phyloP scores from a whole-genome alignment of 192 early-diverging fungal species.

The Backusella australiensis region DNA sequence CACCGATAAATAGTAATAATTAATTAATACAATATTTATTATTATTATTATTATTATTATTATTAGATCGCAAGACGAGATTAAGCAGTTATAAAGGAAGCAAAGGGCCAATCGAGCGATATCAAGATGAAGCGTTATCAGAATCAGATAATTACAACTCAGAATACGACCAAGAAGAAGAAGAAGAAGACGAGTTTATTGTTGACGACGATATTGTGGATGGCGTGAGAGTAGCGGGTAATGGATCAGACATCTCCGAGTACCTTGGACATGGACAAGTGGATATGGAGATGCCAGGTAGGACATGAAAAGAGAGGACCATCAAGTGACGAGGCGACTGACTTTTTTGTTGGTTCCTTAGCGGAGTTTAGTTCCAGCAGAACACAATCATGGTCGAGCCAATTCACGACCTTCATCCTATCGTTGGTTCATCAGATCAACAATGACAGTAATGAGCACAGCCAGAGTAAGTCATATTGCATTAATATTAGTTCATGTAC shows the following conservation, averaged over 20 bases:
- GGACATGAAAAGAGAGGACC: background rate
- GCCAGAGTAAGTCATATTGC: background rate
- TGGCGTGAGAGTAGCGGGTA: background rate
- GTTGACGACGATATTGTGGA: constrained; percentile 13
- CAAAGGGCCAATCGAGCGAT: background rate
- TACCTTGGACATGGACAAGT: background rate
- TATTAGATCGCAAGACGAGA: background rate
- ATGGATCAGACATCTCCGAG: background rate
- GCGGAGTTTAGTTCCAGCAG: background rate
- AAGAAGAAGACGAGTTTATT: background rate
- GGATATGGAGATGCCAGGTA: constrained; percentile 6
- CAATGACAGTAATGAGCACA: constrained; percentile 2
- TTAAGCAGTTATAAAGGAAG: background rate
- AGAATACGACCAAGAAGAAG: background rate
- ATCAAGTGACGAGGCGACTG: constrained; percentile 2
- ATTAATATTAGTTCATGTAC: background rate
- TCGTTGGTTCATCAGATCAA: background rate
- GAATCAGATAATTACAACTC: background rate
- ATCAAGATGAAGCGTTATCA: no score
- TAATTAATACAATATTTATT: no score
- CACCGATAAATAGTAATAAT: no score
- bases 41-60: background rate
- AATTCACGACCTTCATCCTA: background rate
- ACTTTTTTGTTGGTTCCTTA: background rate
- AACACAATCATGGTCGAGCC: constrained; percentile 1